Base-by-base conservation (phyloP, 768 basidiomycete genomes). In the Suillus variegatus region DNA sequence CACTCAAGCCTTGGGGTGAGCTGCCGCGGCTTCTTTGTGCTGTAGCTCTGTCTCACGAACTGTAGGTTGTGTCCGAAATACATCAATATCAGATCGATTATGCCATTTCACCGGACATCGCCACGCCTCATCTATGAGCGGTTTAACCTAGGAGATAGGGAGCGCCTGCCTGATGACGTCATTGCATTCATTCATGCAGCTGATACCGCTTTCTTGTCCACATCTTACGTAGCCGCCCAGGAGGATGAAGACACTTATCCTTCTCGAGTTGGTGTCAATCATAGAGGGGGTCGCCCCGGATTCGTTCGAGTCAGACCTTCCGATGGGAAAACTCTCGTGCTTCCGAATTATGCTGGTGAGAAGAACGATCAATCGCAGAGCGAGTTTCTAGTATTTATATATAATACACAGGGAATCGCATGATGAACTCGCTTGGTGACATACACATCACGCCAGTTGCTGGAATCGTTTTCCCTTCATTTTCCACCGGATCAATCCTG, bases 41-140 rank as follows among this genome's bases (percentile, higher is more conserved):
- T 67, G 61, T 38, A 22, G 35, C 8, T 32, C 62, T 54, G 64
- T 32, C 52, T 46, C 20, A 61, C 51, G 28, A 28, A 0, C 10
- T 40, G 32, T 60, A 88, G 88, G 38, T 85, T 87, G 66, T 89
- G 87, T 71, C 88, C 88, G 9, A 89, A 89, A 69, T 89, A 89
- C 63, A 89, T 88, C 70, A 85, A 81, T 58, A 70, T 82, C 54
- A 81, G 86, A 9, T 79, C 83, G 7, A 72, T 89, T 10, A 70
- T 74, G 14, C 79, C 86, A 0, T 71, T 81, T 65, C 73, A 79
- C 0, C 61, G 76, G 25, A 76, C 79, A 2, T 65, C 72, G 16
- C 81, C 87, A 0, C 68, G 67, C 1, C 71, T 87, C 16, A 67
- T 71, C 4, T 70, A 82, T 60, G 70, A 80, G 47, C 65, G 71